A percentile compares a stretch with the other conserved stretches of the same genome.
These are phyloP conservation scores for Teratosphaeria viscida DNA, from an alignment of 2,329 filamentous ascomycete species.

Conservation along the genomic window DNA sequence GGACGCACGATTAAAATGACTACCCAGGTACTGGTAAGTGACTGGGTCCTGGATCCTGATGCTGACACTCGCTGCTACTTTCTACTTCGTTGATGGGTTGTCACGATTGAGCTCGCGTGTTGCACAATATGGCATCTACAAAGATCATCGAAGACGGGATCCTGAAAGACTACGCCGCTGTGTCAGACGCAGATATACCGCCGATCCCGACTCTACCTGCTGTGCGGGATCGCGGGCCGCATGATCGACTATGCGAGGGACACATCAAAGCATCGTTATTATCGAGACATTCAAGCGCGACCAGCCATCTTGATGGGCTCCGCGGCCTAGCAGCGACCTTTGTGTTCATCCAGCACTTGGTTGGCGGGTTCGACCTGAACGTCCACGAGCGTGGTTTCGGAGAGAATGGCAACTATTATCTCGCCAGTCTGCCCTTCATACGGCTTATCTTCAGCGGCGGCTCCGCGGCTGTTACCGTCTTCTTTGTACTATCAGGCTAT, in stretches of 20 bases:
- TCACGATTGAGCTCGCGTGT: background rate
- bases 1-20: too few species aligned
- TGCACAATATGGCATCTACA: background rate
- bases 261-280: background rate
- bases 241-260: background rate
- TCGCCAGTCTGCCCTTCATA: constrained; percentile 46
- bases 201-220: background rate
- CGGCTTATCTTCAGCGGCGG: constrained; percentile 52
- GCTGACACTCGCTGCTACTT: background rate
- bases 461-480: constrained; percentile 46
- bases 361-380: background rate
- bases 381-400: constrained; percentile 34
- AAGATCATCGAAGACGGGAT: background rate
- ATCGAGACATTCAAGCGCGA: background rate
- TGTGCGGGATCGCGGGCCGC: background rate
- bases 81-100: background rate
- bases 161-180: background rate
- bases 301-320: background rate
- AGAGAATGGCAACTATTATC: constrained; percentile 38
- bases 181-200: background rate
- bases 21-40: too few species aligned
- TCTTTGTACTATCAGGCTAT: constrained; percentile 45
- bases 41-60: background rate
- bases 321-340: background rate
- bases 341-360: background rate